Base-by-base conservation (phyloP, 1,139 yeast species). In the Geotrichum phurueaensis region DNA sequence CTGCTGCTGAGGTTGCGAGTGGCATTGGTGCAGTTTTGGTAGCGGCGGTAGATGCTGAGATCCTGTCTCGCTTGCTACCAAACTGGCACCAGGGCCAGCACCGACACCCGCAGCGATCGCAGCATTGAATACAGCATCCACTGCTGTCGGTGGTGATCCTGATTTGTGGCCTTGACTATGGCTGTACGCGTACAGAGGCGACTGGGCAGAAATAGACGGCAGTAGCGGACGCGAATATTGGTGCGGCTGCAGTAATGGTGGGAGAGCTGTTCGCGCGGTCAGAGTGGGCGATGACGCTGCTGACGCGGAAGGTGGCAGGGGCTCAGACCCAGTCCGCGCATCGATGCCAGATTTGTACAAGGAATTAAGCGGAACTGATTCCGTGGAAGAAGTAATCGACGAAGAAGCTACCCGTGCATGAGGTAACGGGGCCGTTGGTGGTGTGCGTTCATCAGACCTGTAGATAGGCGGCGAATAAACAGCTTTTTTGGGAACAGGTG, bases 211-310 rank as follows among this genome's bases (percentile, higher is more conserved):
- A 15, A 54, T 54, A 15, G 57, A 39, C 13, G 57, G 57, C 12
- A 54, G 57, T 18, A 47, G 15, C 2, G 57, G 57, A 7, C 57
- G 36, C 2, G 57, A 22, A 47, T 54, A 54, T 29, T 54, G 57
- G 20, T 50, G 57, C 27, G 57, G 3, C 18, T 39, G 47, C 20
- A 39, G 47, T 18, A 39, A 15, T 15, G 47, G 47, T 39, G 47
- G 47, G 7, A 39, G 22, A 3, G 47, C 47, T 39, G 47, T 39
- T 15, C 47, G 3, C n/a, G 47, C 9, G 47, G 47, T 6, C 18
- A n/a, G 47, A 39, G 47, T 39, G 47, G 22, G 47, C 7, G 47
- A 39, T 13, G 20, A 7, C 31, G 5, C 9, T 27, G 9, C 31
- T 7, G 31, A 27, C 31, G 31, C n/a, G 18, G 47, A 39, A 39